These are phyloP conservation scores for Isochrysis galbana DNA, from an alignment of 78 protist genomes.

Conservation along the genomic window DNA sequence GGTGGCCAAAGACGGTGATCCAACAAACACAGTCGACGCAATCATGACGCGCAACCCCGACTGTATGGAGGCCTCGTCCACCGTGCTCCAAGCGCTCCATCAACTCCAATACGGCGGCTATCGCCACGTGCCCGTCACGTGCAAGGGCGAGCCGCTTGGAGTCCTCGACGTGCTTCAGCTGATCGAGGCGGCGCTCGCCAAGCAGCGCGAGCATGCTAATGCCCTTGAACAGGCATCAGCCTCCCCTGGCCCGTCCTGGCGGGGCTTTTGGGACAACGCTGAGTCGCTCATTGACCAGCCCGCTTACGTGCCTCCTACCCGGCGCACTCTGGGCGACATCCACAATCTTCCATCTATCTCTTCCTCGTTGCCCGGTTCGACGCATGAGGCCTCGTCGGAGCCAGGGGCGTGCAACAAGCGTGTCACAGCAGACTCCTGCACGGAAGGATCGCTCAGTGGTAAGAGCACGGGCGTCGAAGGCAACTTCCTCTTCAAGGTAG, in stretches of 20 bases:
- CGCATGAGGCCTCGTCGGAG: neutral
- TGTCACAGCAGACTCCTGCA: neutral
- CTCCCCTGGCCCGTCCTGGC: neutral
- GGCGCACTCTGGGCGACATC: neutral
- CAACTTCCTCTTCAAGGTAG: neutral
- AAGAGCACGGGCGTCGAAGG: neutral
- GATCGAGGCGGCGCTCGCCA: neutral
- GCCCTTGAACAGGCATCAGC: neutral
- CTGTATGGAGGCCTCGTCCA: neutral
- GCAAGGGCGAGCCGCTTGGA: neutral
- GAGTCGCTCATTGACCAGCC: neutral
- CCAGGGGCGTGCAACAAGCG: neutral
- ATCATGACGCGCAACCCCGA: neutral
- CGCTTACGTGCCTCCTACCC: neutral
- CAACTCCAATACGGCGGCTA: neutral
- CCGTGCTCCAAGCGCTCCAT: constrained; percentile 5
- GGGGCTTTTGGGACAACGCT: neutral
- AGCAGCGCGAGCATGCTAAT: neutral
- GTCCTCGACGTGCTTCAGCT: constrained; percentile 12
- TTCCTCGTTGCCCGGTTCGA: neutral
- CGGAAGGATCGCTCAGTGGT: neutral
- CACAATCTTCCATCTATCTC: neutral
- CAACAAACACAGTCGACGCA: neutral
- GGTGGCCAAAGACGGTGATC: neutral
- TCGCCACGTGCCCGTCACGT: neutral